Evolutionary conservation across 352 stramenopile species (phyloP), one percentile per base, ranked within the genome.

Genomic region (Pythium aphanidermatum): DNA sequence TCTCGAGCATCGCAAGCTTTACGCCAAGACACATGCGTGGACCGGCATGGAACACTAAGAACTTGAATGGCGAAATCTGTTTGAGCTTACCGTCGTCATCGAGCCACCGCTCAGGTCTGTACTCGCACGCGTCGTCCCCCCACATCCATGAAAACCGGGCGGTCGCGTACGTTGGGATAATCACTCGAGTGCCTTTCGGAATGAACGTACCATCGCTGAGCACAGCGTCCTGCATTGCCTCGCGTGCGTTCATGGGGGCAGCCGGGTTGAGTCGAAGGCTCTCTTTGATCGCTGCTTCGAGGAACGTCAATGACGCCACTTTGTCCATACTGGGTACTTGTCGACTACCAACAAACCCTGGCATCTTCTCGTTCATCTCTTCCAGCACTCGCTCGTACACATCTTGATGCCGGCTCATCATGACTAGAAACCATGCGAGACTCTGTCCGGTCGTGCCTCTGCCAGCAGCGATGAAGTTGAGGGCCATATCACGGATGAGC

Each of bases 381-480:
- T 50, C 12, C 28, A 49, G 14, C 10, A 75, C 50, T 21, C 68
- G 62, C 1, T 44, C 17, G 24, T 60, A 33, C 1, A 71, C 63
- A 0, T 70, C 24, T 2, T 74, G 79, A 45, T 95, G 62, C 4
- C 66, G 63, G 25, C 71, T 79, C 38, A 95, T 57, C 58, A 89
- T 75, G 30, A 90, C 68, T 20, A 94, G 39, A 28, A 86, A 73
- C 83, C 84, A 95, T 4, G 62, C 54, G 35, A 95, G 63, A 8
- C 61, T 81, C 39, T 81, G 63, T 2, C 81, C 68, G 0, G 83
- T 95, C 8, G 84, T 90, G 46, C 88, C 83, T 0, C 76, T 55
- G 1, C 81, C 81, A 31, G 81, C 83, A n/a, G 83, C 63, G 26
- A 95, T 57, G 35, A 95, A 91, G 49, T 69, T 85, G 30, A 95